Percentiles rank a stretch among this genome's conserved stretches.
These are phyloP conservation scores for Trichosanthes truncata DNA, from an alignment of 306 rosid species.

Conservation along the genomic window DNA sequence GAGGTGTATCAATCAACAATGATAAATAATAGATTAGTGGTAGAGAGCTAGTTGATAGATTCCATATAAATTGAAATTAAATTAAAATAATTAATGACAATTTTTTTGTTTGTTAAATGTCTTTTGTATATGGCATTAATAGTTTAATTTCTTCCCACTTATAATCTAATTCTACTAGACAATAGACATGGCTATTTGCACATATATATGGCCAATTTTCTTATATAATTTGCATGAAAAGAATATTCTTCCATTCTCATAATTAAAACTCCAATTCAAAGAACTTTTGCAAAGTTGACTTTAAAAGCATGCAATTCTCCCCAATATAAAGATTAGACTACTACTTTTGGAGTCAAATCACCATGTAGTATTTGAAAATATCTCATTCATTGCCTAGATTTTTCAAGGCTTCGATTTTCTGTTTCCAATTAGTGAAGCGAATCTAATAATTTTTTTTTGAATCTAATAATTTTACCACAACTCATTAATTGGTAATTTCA, in stretches of 20 bases:
- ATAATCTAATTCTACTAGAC: background rate
- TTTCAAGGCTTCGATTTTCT: no score
- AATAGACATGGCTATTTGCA: background rate
- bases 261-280: background rate
- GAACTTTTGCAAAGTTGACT: background rate
- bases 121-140: background rate
- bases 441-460: no score
- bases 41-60: background rate
- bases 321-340: background rate
- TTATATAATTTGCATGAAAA: background rate
- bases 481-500: no score
- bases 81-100: background rate
- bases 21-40: background rate
- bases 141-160: background rate
- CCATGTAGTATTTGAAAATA: background rate
- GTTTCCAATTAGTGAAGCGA: no score
- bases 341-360: constrained; percentile 3
- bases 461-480: no score
- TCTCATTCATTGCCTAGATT: background rate
- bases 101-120: background rate
- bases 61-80: background rate
- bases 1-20: background rate
- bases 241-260: background rate
- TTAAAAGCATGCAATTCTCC: background rate
- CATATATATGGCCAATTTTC: background rate